Evolutionary conservation across 768 basidiomycete species (phyloP), one percentile per base, ranked within the genome.

Genomic region (Leccinellum albellum): DNA sequence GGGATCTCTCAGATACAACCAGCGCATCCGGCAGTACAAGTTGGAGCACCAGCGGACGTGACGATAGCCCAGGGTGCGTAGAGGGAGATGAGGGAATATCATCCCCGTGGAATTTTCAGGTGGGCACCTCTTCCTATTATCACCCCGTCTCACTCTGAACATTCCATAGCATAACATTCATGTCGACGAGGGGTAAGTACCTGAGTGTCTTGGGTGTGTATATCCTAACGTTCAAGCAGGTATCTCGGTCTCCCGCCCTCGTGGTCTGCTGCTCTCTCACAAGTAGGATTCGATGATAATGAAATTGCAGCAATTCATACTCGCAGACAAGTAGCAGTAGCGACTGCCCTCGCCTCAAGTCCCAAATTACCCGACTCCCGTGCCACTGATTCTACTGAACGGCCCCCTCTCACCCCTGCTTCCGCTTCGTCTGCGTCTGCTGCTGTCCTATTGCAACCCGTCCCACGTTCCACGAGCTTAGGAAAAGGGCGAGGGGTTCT

Each of bases 91-190:
- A 84, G 17, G 79, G 77, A 24, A 87, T 91, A 44, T 85, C 87
- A 0, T 60, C 75, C 59, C 89, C 89, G 4, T 89, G 84, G 82
- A 89, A 89, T 67, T 88, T 90, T 58, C 86, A 86, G 79, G 87
- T 84, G 66, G 47, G 65, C 50, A 13, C 23, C 2, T 52, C 56
- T 59, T 28, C 60, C 13, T 14, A 48, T 28, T 1, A 21, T 4
- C 47, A 3, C 44, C 15, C 8, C 10, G 9, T 51, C 60, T 59
- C 8, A 62, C 51, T 28, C 45, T 42, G 51, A 20, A 31, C 42
- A 7, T 47, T 26, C 7, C 46, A n/a, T 46, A 89, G 87, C 88
- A 91, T 66, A 80, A 90, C 64, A 82, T 90, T 32, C 88, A 91
- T 65, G 88, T 90, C 28, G 86, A 90, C 69, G 88, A 89, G 72